Evolutionary conservation across 352 stramenopile species (phyloP), one percentile per base, ranked within the genome.

Genomic region (Phytophthora capsici): DNA sequence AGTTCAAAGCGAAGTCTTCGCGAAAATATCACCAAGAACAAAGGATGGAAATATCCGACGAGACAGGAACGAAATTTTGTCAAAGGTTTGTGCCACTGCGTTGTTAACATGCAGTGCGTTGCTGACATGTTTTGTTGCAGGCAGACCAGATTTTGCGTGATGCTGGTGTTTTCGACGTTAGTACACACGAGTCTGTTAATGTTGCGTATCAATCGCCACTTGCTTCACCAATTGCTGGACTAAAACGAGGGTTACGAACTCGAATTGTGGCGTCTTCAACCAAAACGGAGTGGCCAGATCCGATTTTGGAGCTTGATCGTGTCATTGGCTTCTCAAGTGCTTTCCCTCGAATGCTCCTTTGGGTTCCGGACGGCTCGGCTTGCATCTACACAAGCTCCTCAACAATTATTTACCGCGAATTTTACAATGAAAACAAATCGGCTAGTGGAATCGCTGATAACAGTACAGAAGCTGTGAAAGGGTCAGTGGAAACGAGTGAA

Each of bases 311-410:
- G 6, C 66, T 94, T 16, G 58, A 69, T 19, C 77, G 82, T 13
- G 70, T 94, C 49, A 75, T 91, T 37, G 84, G 84, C 0, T 87
- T 91, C 48, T 89, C 80, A 22, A 78, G 73, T n/a, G 50, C 56
- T 2, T 84, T 80, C 26, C 58, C 73, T n/a, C 69, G 66, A 4
- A 63, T 76, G 26, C 34, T 93, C 17, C 40, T 83, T 14, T 94
- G 84, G 84, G 40, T 87, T 28, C 71, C 77, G 1, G 57, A 77
- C 9, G 60, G 70, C 4, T 74, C 68, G 2, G 68, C 66, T 0
- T 94, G 79, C 49, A 59, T 91, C 10, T 91, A 92, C 43, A 64
- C 84, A 14, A 88, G 75, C 23, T 75, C 77, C 36, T 88, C 84
- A 20, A 90, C 83, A 14, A 86, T 94, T 50, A 53, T 93, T 20